Evolutionary conservation across 306 rosid genomes (phyloP).

Genomic region (Sechiopsis laciniata): DNA sequence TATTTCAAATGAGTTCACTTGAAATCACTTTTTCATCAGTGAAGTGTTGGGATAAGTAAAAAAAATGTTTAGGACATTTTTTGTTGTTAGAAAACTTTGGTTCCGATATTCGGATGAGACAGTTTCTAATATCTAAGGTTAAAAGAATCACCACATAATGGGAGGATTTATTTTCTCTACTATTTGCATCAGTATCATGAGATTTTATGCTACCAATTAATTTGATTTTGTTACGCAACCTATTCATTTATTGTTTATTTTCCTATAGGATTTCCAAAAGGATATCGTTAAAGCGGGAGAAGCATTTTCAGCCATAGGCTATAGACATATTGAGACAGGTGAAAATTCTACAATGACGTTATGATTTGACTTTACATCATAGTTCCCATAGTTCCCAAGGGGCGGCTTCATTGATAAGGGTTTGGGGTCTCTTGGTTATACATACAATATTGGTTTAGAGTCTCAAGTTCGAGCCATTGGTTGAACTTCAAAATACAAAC

Average conservation of each 20-base stretch:
- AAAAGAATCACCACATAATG: background rate
- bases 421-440: no score
- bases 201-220: background rate
- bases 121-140: background rate
- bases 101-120: background rate
- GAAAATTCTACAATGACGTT: slow-evolving; percentile 27
- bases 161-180: background rate
- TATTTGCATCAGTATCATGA: background rate
- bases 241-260: background rate
- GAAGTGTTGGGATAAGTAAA: background rate
- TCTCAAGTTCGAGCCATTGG: no score
- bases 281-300: slow-evolving; percentile 91
- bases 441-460: no score
- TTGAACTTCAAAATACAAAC: no score
- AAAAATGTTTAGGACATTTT: background rate
- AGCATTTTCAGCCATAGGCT: slow-evolving; percentile 67
- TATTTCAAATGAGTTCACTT: background rate
- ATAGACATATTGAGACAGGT: slow-evolving; percentile 93
- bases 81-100: background rate
- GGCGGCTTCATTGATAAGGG: no score
- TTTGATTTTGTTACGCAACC: background rate
- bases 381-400: no score
- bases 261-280: slow-evolving; percentile 78
- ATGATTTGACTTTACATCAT: background rate
- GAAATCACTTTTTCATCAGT: background rate